A percentile compares a stretch with the other conserved stretches of the same genome.
Conservation (phyloP, 1,284 basidiomycete species). For the Sporisorium exsertum region DNA sequence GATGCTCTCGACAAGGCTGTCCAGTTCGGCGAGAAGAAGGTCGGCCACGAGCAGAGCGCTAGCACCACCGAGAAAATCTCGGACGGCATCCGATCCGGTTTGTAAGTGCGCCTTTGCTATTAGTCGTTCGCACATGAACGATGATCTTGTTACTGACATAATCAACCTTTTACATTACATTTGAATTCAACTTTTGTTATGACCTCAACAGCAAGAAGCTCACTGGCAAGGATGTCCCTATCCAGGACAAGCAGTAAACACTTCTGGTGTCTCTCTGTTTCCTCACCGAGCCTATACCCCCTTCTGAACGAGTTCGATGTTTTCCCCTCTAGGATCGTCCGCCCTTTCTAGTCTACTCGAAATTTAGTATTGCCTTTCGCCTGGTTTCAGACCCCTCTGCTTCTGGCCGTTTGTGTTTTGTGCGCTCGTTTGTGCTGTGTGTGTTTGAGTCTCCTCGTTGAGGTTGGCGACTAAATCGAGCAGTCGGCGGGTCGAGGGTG, state of each 20-base stretch:
- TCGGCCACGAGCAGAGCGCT: conserved; percentile 48
- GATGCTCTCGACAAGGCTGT: conserved; percentile 62
- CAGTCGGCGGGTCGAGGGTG: background rate
- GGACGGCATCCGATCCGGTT: conserved; percentile 56
- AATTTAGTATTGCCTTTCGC: background rate
- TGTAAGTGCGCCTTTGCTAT: conserved; percentile 23
- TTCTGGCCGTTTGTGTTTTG: background rate
- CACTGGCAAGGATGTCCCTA: conserved; percentile 60
- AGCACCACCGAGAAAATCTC: conserved; percentile 59
- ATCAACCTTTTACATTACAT: background rate
- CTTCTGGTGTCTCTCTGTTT: background rate
- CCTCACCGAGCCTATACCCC: conserved; percentile 8
- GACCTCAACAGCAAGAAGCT: conserved; percentile 52
- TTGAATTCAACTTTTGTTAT: background rate
- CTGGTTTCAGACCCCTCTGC: no score
- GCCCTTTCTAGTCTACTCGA: conserved; percentile 3
- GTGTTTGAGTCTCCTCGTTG: background rate
- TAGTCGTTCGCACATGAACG: background rate
- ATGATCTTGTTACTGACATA: background rate
- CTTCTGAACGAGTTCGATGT: conserved; percentile 12
- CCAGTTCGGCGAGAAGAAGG: conserved; percentile 37
- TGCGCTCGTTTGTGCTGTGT: background rate
- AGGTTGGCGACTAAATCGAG: conserved; percentile 1
- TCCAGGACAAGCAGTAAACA: conserved; percentile 59
- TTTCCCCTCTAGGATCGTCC: conserved; percentile 5